These are phyloP conservation scores for Ganoderma sinense DNA, from an alignment of 1,284 basidiomycete species.

Conservation along the genomic window DNA sequence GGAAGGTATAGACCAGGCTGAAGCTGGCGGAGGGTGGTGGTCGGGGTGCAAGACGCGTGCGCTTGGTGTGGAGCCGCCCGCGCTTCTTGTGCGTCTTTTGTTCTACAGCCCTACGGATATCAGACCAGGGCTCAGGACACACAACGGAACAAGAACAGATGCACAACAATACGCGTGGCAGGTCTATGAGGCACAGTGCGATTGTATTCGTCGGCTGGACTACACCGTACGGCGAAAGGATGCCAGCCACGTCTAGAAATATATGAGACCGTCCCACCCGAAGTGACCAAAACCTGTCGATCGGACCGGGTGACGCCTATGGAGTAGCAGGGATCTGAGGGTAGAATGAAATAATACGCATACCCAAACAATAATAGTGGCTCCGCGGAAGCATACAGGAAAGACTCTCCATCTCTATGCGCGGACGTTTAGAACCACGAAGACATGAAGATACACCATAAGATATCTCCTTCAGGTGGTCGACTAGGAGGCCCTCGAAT, in stretches of 20 bases:
- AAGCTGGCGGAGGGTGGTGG: slow-evolving; percentile 27
- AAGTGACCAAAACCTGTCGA: slow-evolving; percentile 21
- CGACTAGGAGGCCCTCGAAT: slow-evolving; percentile 10
- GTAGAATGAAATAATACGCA: slow-evolving; percentile 22
- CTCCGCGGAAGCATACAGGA: slow-evolving; percentile 22
- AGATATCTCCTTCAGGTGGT: slow-evolving; percentile 23
- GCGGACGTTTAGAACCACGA: slow-evolving; percentile 17
- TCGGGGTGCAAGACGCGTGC: slow-evolving; percentile 28
- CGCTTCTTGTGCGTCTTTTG: slow-evolving; percentile 22
- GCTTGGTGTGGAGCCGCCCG: slow-evolving; percentile 26
- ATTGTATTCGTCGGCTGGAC: slow-evolving; percentile 23
- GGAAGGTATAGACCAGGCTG: slow-evolving; percentile 16
- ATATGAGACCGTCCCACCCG: slow-evolving; percentile 30
- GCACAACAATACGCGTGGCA: background rate
- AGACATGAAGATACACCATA: slow-evolving; percentile 23
- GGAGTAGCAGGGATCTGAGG: slow-evolving; percentile 12
- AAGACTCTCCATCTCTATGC: slow-evolving; percentile 25
- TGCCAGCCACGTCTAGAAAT: slow-evolving; percentile 33
- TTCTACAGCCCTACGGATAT: background rate
- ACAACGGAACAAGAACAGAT: background rate
- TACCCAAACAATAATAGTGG: slow-evolving; percentile 17
- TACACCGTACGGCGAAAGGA: slow-evolving; percentile 27
- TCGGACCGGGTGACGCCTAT: slow-evolving; percentile 23
- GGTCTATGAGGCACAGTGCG: background rate
- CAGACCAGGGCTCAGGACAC: background rate